Base-by-base conservation (phyloP, 768 basidiomycete species). In the Trametopsis cervina region DNA sequence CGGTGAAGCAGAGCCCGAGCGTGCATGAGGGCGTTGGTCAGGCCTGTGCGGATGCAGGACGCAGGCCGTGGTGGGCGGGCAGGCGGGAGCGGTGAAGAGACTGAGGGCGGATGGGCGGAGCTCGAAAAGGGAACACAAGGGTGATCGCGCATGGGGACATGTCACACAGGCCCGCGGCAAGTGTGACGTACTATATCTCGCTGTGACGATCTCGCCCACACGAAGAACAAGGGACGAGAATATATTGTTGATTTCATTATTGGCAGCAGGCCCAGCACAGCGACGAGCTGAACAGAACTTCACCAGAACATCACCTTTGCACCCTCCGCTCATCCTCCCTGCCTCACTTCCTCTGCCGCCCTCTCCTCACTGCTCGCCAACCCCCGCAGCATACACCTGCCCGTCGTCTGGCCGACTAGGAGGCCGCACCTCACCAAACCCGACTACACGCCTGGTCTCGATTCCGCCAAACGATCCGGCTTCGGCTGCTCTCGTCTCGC, bases 141-240 rank as follows among this genome's bases (percentile, higher is more conserved):
- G n/a, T n/a, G n/a, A n/a, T n/a, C n/a, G n/a, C n/a, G n/a, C n/a
- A n/a, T n/a, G n/a, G n/a, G n/a, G n/a, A n/a, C n/a, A n/a, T n/a
- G n/a, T n/a, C n/a, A n/a, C n/a, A n/a, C n/a, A n/a, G n/a, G n/a
- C n/a, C n/a, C n/a, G n/a, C n/a, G n/a, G n/a, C n/a, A n/a, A 33
- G 29, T 39, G 46, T 47, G 38, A 47, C 46, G 36, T 26, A 47
- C 46, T 47, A 40, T 40, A 47, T 47, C 46, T 20, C 18, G 23
- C 23, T 26, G 46, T 47, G 46, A 47, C 46, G 46, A 46, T 36
- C 35, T 46, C 12, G 46, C 40, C n/a, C n/a, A n/a, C 33, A 46
- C 45, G 36, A n/a, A 17, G 46, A 44, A 44, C 43, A 44, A 44
- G 43, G 43, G 43, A 44, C 43, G 24, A 33, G 24, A 17, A 44